Conservation (phyloP, 2,329 filamentous ascomycete species). For the Periconia sp. region DNA sequence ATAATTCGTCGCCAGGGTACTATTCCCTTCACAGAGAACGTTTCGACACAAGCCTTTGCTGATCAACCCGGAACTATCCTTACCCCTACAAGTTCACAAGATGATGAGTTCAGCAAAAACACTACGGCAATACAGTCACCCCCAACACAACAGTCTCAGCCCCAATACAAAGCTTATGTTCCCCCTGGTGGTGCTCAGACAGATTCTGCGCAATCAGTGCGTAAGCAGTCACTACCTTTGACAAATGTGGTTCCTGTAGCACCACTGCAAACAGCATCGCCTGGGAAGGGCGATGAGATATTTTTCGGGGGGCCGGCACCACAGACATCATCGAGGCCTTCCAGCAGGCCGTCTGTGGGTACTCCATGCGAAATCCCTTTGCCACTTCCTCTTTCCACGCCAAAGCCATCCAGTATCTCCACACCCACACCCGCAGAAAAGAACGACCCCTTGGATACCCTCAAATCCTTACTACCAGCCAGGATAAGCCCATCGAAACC, state of each 20-base stretch:
- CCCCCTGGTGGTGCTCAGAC: conserved; percentile 18
- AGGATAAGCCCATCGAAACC: conserved; percentile 11
- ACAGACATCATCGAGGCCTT: conserved; percentile 10
- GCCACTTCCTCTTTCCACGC: conserved; percentile 27
- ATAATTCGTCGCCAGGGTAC: conserved; percentile 36
- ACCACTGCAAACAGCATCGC: conserved; percentile 7
- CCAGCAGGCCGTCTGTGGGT: conserved; percentile 20
- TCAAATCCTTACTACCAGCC: conserved; percentile 24
- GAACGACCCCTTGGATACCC: conserved; percentile 15
- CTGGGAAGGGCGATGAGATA: conserved; percentile 33
- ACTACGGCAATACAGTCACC: conserved; percentile 34
- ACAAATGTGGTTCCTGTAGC: conserved; percentile 10
- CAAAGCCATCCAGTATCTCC: conserved; percentile 15
- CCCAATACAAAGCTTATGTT: conserved; percentile 38
- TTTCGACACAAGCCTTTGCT: conserved; percentile 5
- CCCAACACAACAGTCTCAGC: conserved; percentile 24
- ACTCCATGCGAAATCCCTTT: conserved; percentile 22
- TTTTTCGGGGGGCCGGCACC: conserved; percentile 32
- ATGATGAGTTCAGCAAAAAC: conserved; percentile 33
- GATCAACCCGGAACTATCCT: conserved; percentile 32
- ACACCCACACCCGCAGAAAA: conserved; percentile 10
- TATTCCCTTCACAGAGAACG: conserved; percentile 11
- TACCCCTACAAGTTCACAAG: conserved; percentile 39
- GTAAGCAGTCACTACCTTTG: conserved; percentile 28
- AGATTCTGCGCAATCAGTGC: conserved; percentile 14